Evolutionary conservation across 2,329 filamentous ascomycete genomes (phyloP).

Genomic region (Corniculantispora saksenae): DNA sequence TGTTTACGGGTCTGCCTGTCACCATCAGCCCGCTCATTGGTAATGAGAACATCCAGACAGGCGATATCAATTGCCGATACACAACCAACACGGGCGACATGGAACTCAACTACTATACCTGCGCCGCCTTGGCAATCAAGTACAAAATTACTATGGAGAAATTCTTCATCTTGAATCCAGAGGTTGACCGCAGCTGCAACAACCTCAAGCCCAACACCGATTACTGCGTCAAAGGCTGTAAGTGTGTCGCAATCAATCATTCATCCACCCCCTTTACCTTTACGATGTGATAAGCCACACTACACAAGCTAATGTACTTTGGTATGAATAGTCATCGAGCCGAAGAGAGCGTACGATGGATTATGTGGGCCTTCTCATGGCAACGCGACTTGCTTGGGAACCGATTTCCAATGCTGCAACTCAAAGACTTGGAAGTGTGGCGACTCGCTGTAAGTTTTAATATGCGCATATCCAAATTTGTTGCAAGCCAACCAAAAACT

Average conservation of each 20-base stretch:
- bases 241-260: constrained; percentile 17
- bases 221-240: constrained; percentile 35
- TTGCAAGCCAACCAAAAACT: too few species aligned
- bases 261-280: neutral
- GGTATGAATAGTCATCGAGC: constrained; percentile 1
- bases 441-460: neutral
- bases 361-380: neutral
- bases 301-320: too few species aligned
- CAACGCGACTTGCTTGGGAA: constrained; percentile 4
- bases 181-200: constrained; percentile 27
- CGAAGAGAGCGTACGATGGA: neutral
- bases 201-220: constrained; percentile 29
- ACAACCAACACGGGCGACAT: constrained; percentile 15
- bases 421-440: neutral
- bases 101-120: constrained; percentile 29
- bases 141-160: constrained; percentile 27
- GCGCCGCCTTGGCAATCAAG: constrained; percentile 25
- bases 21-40: neutral
- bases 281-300: too few species aligned
- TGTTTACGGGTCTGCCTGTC: neutral
- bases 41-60: neutral
- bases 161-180: constrained; percentile 31
- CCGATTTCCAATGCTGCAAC: constrained; percentile 1
- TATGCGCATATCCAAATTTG: too few species aligned
- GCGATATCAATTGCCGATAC: constrained; percentile 26